Evolutionary conservation across 495 filamentous ascomycete species (phyloP), one percentile per base, ranked within the genome.

Genomic region (Neurospora cerealis): DNA sequence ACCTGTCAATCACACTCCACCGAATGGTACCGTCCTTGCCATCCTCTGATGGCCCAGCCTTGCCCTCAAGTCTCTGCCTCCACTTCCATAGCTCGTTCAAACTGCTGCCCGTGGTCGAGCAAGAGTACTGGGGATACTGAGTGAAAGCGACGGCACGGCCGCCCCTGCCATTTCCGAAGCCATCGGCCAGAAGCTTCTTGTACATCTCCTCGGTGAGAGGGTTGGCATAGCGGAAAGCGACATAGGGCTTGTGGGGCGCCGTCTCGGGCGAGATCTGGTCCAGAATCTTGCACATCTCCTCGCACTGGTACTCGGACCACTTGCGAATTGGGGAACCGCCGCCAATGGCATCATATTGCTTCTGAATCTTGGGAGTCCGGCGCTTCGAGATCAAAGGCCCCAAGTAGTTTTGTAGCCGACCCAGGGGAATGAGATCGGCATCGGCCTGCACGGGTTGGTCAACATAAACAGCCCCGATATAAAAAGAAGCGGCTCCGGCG

Each of bases 71-170:
- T 74, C 94, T 89, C 77, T 92, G 92, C 73, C 94, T 87, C 93
- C 94, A 96, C 82, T 95, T 97, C 96, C 96, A 99, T 54, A 99
- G 80, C 83, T 99, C 96, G 78, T 98, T 99, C 71, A 99, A 81
- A 69, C 93, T 96, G 82, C 93, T 97, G 42, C 96, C 96, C 2
- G 96, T 99, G 8, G 96, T 99, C 34, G 93, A 97, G 83, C 96
- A 99, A n/a, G 93, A 96, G 80, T 99, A 99, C 80, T 99, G 96
- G 28, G 96, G 96, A 77, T 99, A 99, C 80, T 99, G 96, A 5
- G 96, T 97, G 81, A 98, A 99, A 3, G 96, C 96, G 8, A 99
- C 93, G 5, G 96, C 96, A 70, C 96, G 89, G 1, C 94, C 94
- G 15, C 94, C 94, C 74, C 89, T 92, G 2, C 94, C 94, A 36